Conservation (phyloP, 805 yeast species). For the Ogataea henricii region DNA sequence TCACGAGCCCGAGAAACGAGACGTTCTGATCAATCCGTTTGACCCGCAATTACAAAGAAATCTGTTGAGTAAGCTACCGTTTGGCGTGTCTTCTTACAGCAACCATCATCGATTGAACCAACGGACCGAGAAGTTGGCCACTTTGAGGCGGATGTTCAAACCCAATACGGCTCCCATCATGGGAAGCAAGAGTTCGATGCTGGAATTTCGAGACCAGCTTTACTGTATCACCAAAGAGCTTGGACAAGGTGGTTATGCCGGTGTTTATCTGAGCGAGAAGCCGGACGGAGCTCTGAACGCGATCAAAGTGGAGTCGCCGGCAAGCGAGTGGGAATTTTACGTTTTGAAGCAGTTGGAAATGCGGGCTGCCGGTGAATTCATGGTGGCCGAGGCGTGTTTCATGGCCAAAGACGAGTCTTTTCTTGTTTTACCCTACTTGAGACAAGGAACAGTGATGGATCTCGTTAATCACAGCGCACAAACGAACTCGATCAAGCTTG, state of each 20-base stretch:
- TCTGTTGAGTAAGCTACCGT: constrained; percentile 40
- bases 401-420: constrained; percentile 68
- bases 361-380: constrained; percentile 34
- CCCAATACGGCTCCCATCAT: constrained; percentile 25
- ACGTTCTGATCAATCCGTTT: constrained; percentile 40
- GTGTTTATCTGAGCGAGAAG: constrained; percentile 70
- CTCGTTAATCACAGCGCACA: constrained; percentile 53
- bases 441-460: constrained; percentile 75
- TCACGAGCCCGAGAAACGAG: constrained; percentile 1
- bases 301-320: constrained; percentile 69
- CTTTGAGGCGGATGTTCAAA: constrained; percentile 23
- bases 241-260: constrained; percentile 82
- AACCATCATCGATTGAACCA: constrained; percentile 19
- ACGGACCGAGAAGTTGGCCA: constrained; percentile 14
- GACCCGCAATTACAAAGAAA: constrained; percentile 41
- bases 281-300: constrained; percentile 60
- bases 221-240: constrained; percentile 55
- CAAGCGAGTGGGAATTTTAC: constrained; percentile 81
- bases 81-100: constrained; percentile 29
- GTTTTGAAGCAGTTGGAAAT: constrained; percentile 59
- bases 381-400: constrained; percentile 54
- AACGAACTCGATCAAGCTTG: constrained; percentile 39
- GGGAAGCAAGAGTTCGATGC: constrained; percentile 41
- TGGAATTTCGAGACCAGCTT: constrained; percentile 46
- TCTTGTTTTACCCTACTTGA: constrained; percentile 60